Evolutionary conservation across 192 early-diverging fungal species (phyloP), one percentile per base, ranked within the genome.

Genomic region (Fimicolochytrium jonesii): DNA sequence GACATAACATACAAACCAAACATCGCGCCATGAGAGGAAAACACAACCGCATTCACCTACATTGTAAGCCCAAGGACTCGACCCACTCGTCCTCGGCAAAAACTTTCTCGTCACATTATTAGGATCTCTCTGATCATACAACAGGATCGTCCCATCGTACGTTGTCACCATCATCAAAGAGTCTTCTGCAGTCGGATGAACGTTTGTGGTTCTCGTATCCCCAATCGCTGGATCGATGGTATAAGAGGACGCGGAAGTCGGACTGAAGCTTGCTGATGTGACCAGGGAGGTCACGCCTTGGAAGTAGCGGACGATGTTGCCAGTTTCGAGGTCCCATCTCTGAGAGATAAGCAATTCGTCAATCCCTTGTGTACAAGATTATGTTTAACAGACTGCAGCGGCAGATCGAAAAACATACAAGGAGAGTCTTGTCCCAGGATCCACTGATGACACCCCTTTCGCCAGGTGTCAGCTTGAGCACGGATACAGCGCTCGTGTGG

Each of bases 371-470:
- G n/a, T n/a, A n/a, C n/a, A n/a, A n/a, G n/a, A n/a, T n/a, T 36
- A 46, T 9, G 29, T 26, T n/a, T 5, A 35, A n/a, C 15, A 29
- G 1, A 20, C 11, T 22, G 30, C n/a, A n/a, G n/a, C n/a, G n/a
- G n/a, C n/a, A n/a, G n/a, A n/a, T n/a, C n/a, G n/a, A n/a, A n/a
- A n/a, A 70, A 75, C 79, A 54, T 77, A 89, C 88, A 68, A 91
- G 35, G 18, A 92, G 75, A 13, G 77, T 77, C 43, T 90, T 85
- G 63, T 99, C 97, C 97, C 97, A 99, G 25, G 94, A 92, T 4
- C 95, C 97, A 67, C 91, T 96, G 46, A 96, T 79, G 45, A 92
- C 70, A 0, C 83, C 81, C 51, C 77, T 77, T 66, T 98, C 92
- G 35, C 88, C 92, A 1, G 90, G 89, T 9, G 87, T 81, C 25